These are phyloP conservation scores for Jatropha curcas DNA, from an alignment of 345 rosid genomes.

Conservation along the genomic window DNA sequence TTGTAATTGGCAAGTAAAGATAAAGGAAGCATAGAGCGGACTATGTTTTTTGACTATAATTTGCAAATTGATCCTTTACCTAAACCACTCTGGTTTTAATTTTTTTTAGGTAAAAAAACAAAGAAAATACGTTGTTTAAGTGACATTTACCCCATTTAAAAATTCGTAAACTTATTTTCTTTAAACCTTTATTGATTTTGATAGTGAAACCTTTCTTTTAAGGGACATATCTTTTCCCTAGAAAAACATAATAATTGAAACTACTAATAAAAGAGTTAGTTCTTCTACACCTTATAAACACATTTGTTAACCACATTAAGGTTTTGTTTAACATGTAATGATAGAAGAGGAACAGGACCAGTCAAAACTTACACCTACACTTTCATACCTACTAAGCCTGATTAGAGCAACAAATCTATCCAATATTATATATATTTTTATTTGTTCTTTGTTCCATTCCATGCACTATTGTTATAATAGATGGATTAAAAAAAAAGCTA, in stretches of 20 bases:
- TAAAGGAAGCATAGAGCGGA: conserved; percentile 12
- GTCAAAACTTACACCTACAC: conserved; percentile 32
- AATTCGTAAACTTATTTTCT: conserved; percentile 1
- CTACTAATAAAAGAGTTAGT: neutral
- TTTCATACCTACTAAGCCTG: conserved; percentile 15
- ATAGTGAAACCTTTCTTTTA: conserved; percentile 8
- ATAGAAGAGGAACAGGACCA: conserved; percentile 6
- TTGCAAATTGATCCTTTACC: conserved; percentile 16
- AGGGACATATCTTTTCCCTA: conserved; percentile 13
- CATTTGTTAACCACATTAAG: conserved; percentile 20
- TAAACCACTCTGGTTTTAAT: conserved; percentile 26
- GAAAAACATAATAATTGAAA: neutral
- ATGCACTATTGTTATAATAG: neutral
- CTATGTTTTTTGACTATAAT: conserved; percentile 23
- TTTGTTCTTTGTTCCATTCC: neutral
- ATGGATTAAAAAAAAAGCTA: neutral
- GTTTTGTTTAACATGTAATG: conserved; percentile 1
- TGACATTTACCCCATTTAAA: neutral
- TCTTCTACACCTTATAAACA: conserved; percentile 10
- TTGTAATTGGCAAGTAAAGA: conserved; percentile 17
- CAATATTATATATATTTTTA: neutral
- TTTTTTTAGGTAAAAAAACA: conserved; percentile 4
- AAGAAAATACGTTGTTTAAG: conserved; percentile 7
- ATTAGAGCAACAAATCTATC: no score
- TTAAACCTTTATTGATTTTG: conserved; percentile 7